Percentiles rank a stretch among this genome's conserved stretches.
phyloP scores from a whole-genome alignment of 139 green algal genomes.

The Chlamydomonas incerta region DNA sequence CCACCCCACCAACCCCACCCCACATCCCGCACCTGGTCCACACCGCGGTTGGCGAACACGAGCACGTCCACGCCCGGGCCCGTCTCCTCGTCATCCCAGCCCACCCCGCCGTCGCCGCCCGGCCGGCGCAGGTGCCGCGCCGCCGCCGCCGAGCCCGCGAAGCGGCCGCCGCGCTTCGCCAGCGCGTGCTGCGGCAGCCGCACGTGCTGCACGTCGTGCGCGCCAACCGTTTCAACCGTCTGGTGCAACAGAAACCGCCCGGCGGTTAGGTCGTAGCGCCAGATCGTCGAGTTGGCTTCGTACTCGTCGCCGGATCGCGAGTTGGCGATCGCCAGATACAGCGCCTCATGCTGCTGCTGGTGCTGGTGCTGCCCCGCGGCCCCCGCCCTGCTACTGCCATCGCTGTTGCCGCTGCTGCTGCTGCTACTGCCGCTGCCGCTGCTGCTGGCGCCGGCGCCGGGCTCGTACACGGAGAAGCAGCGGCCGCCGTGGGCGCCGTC shows the following conservation, averaged over 20 bases:
- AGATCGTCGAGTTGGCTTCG: conserved; percentile 10
- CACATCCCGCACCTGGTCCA: not conserved
- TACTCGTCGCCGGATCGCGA: not conserved
- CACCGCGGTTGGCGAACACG: conserved; percentile 30
- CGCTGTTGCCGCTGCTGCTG: not conserved
- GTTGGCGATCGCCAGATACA: conserved; percentile 28
- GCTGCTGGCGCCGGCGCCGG: not conserved
- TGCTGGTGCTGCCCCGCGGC: not conserved
- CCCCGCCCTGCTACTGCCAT: not conserved
- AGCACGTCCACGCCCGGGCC: conserved; percentile 1
- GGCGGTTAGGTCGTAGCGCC: not conserved
- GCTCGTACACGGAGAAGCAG: conserved; percentile 13
- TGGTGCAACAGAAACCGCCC: conserved; percentile 18
- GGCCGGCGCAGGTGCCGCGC: not conserved
- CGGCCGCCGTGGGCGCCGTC: conserved; percentile 14
- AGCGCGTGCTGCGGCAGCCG: not conserved
- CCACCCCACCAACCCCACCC: too few relatives aligned
- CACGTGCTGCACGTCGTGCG: conserved; percentile 24
- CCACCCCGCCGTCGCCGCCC: too few relatives aligned
- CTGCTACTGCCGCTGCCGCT: not conserved
- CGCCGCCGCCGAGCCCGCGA: not conserved
- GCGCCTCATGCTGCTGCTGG: not conserved
- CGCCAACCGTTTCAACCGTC: not conserved
- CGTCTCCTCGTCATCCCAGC: too few relatives aligned
- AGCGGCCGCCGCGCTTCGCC: not conserved